A percentile compares a stretch with the other conserved stretches of the same genome.
Conservation (phyloP, 352 stramenopile species). For the Ochromonadaceae sp. region DNA sequence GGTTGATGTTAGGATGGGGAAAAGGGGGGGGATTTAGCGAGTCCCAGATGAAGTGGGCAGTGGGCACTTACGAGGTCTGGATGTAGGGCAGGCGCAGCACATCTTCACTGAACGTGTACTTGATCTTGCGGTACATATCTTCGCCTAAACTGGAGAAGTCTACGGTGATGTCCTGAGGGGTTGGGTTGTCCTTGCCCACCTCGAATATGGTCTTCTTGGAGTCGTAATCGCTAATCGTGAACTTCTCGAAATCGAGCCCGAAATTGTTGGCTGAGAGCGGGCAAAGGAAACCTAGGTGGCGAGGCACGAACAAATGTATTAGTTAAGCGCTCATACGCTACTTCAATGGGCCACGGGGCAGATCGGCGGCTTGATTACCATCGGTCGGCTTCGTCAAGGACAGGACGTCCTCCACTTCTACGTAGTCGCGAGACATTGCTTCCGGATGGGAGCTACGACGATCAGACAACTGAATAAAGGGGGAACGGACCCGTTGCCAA, state of each 20-base stretch:
- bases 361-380: not conserved
- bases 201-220: conserved; percentile 83
- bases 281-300: conserved; percentile 61
- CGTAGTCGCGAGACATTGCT: too few species aligned
- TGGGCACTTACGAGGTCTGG: conserved; percentile 35
- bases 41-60: too few species aligned
- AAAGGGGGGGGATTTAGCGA: too few species aligned
- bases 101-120: conserved; percentile 84
- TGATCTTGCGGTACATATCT: conserved; percentile 69
- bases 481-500: too few species aligned
- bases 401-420: conserved; percentile 10
- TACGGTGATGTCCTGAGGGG: conserved; percentile 48
- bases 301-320: conserved; percentile 19
- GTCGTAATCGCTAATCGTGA: conserved; percentile 82
- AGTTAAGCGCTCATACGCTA: too few species aligned
- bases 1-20: too few species aligned
- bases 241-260: conserved; percentile 84
- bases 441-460: too few species aligned
- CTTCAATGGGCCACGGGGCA: not conserved
- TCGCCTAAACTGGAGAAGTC: conserved; percentile 55
- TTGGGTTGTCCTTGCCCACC: conserved; percentile 34
- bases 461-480: too few species aligned
- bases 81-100: conserved; percentile 70
- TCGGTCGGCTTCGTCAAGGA: conserved; percentile 14
- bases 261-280: conserved; percentile 77